Evolutionary conservation across 768 basidiomycete species (phyloP).

Genomic region (Suillus hirtellus): DNA sequence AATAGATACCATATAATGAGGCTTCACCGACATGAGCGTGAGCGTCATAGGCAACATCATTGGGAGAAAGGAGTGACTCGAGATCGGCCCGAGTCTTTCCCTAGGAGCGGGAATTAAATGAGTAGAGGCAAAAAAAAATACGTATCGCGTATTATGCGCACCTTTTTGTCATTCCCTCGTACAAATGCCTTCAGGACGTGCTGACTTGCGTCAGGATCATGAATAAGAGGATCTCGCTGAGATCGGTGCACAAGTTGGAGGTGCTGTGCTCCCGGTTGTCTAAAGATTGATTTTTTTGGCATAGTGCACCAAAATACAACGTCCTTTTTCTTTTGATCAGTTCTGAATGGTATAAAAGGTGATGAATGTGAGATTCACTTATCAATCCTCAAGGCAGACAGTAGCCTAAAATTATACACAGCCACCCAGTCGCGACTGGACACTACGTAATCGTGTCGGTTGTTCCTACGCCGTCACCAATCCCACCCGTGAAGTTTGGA

Average conservation of each 20-base stretch:
- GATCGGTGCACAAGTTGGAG: conserved; percentile 98
- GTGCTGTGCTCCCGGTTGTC: conserved; percentile 86
- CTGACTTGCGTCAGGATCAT: conserved; percentile 85
- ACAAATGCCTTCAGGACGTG: conserved; percentile 88
- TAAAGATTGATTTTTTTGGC: conserved; percentile 85
- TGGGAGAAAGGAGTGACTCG: conserved; percentile 54
- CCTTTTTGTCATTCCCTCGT: conserved; percentile 72
- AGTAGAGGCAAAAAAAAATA: conserved; percentile 25
- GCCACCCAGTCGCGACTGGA: conserved; percentile 7
- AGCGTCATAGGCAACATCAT: conserved; percentile 47
- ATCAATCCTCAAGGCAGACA: conserved; percentile 8
- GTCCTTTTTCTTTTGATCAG: conserved; percentile 10
- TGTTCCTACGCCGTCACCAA: conserved; percentile 28
- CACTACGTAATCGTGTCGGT: conserved; percentile 35
- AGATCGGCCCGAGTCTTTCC: conserved; percentile 84
- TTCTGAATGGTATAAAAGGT: not conserved
- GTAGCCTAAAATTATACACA: conserved; percentile 10
- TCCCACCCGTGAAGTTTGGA: conserved; percentile 21
- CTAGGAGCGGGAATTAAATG: conserved; percentile 34
- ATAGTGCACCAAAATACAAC: conserved; percentile 38
- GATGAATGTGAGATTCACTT: conserved; percentile 9
- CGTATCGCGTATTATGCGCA: conserved; percentile 22
- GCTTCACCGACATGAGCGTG: conserved; percentile 82
- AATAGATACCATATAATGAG: conserved; percentile 85
- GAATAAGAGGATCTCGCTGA: conserved; percentile 91